Evolutionary conservation across 2,329 filamentous ascomycete species (phyloP).

Genomic region (Fusarium protoensiforme): DNA sequence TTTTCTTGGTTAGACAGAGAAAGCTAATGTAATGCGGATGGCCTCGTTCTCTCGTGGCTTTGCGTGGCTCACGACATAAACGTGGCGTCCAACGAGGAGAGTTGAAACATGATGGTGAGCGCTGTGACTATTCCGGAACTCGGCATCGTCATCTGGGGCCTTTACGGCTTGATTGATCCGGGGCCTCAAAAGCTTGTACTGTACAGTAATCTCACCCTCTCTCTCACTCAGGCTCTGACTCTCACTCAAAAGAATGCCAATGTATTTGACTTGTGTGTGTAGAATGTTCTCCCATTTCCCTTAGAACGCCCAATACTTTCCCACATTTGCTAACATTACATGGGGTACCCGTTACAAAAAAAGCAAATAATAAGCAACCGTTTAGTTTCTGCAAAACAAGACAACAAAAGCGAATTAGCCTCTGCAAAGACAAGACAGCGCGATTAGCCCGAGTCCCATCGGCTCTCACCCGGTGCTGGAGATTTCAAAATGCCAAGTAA

Average conservation of each 20-base stretch:
- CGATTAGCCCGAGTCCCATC: constrained; percentile 20
- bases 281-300: not conserved
- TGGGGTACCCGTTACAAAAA: constrained; percentile 7
- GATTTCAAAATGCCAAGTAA: constrained; percentile 39
- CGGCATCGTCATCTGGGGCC: not conserved
- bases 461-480: constrained; percentile 41
- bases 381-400: constrained; percentile 36
- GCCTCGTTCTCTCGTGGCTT: not conserved
- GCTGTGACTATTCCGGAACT: not conserved
- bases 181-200: not conserved
- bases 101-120: constrained; percentile 23
- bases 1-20: not conserved
- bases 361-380: not conserved
- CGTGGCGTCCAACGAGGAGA: constrained; percentile 6
- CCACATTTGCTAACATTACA: constrained; percentile 28
- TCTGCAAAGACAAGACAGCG: constrained; percentile 30
- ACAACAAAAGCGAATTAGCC: constrained; percentile 35
- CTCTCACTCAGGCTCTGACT: not conserved
- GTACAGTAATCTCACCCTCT: not conserved
- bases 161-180: not conserved
- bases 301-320: not conserved
- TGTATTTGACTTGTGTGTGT: not conserved
- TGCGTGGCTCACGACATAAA: not conserved
- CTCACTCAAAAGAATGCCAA: not conserved
- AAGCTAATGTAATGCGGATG: not conserved